These are phyloP conservation scores for Mycena chlorophos DNA, from an alignment of 768 basidiomycete genomes.

Conservation along the genomic window DNA sequence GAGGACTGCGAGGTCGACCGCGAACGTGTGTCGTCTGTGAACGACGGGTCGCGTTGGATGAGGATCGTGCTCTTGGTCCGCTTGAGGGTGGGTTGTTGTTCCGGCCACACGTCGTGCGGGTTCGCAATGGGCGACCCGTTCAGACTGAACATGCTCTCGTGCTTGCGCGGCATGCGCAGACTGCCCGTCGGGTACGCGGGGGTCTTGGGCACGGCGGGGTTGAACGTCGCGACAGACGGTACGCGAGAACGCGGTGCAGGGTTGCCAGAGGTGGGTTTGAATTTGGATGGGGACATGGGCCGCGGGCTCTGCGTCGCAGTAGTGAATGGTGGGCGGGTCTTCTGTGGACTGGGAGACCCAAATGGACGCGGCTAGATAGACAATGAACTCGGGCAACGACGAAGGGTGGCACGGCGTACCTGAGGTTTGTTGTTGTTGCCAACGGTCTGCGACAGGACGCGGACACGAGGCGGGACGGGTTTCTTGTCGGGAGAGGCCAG, in stretches of 20 bases:
- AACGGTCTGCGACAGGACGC: background rate
- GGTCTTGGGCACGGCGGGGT: slow-evolving; percentile 63
- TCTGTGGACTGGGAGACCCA: slow-evolving; percentile 48
- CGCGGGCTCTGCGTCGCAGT: slow-evolving; percentile 30
- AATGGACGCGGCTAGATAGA: slow-evolving; percentile 30
- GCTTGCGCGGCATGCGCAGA: slow-evolving; percentile 65
- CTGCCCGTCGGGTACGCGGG: slow-evolving; percentile 52
- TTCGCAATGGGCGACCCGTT: slow-evolving; percentile 85
- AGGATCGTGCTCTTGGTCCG: slow-evolving; percentile 59
- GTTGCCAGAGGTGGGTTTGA: slow-evolving; percentile 30
- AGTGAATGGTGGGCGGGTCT: slow-evolving; percentile 48
- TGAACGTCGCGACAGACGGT: slow-evolving; percentile 71
- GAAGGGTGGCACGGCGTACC: background rate
- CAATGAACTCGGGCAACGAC: background rate
- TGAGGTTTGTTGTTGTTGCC: background rate
- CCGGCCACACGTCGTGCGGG: slow-evolving; percentile 63
- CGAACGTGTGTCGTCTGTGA: slow-evolving; percentile 40
- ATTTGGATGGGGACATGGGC: slow-evolving; percentile 41
- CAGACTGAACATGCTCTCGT: slow-evolving; percentile 77
- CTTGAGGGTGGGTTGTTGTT: slow-evolving; percentile 39
- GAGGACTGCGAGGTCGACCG: slow-evolving; percentile 53
- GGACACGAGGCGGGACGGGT: slow-evolving; percentile 25
- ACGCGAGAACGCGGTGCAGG: slow-evolving; percentile 32
- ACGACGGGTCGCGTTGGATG: slow-evolving; percentile 58
- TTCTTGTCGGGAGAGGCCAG: slow-evolving; percentile 56